Evolutionary conservation across 306 rosid species (phyloP), one percentile per base, ranked within the genome.

Genomic region (Castanea crenata): DNA sequence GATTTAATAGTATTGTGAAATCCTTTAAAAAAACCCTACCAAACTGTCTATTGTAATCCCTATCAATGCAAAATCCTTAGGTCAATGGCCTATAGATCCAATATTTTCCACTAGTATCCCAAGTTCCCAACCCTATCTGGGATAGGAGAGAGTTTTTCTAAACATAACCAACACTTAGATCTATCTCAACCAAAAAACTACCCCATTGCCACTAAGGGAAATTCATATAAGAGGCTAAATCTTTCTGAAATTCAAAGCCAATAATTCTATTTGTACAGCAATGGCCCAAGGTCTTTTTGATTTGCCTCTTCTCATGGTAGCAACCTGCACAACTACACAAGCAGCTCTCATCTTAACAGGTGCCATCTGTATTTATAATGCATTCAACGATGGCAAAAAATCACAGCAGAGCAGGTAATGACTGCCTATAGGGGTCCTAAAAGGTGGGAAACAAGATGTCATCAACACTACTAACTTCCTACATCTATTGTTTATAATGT

Each of bases 1-100:
- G 49, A 34, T 7, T 27, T 31, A 32, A 68, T 56, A 61, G 76
- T 49, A 74, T 57, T 57, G 16, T 25, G 73, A 78, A 76, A 35
- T 27, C 58, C 5, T 1, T 13, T 14, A 4, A 2, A 11, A 23
- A 63, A 35, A 3, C 69, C 44, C 41, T 14, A 29, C 69, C 38
- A 14, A 38, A 38, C 46, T 38, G 46, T 10, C 46, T 38, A 38
- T 38, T 32, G 32, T 14, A 64, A 64, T 63, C 69, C 69, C 1
- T 15, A 5, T 29, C 3, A 15, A 13, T 64, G 29, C 70, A 31
- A 15, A 64, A 64, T 29, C 70, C 41, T 0, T 14, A 63, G 69
- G 8, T 29, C n/a, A 63, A 15, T 29, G 38, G 14, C 15, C 69
- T 27, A 13, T 14, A 27, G 69, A 13, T 62, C 41, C 27, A 63